Base-by-base conservation (phyloP, 2,329 filamentous ascomycete species). In the Talaromyces atroroseus region DNA sequence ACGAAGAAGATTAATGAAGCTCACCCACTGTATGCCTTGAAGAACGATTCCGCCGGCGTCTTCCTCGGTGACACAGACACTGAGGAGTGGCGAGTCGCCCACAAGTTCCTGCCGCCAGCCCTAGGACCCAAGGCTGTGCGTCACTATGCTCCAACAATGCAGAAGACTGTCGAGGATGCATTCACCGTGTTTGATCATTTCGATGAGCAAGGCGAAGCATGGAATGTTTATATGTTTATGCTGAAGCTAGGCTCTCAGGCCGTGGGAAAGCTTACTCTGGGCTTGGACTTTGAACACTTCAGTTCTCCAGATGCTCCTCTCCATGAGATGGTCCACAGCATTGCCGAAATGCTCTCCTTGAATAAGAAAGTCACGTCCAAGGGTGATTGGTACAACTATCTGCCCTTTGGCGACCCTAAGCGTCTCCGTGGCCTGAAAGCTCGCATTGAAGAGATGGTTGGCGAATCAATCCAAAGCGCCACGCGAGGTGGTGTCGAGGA, bases 21-120 rank as follows among this genome's bases (percentile, higher is more conserved):
- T 5, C 68, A 71, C 34, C 70, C 70, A 0, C 63, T 73, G 1
- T 60, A 58, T 24, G 61, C 63, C 0, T 54, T 72, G 23, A 69
- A 67, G 23, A 64, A 61, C 14, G 59, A 62, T 1, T 45, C 59
- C 2, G 70, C 69, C 11, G 52, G 52, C 1, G 58, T 72, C 24
- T 72, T 72, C 56, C 54, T 71, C 0, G 65, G 65, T 5, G 70
- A 72, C 49, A 71, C 68, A 0, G 65, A 70, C 49, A 66, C 63
- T 0, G 63, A 66, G 51, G 67, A 68, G 21, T 73, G 68, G 67
- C 69, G 64, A 44, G 54, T 76, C 0, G 77, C 79, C 0, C 84
- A 86, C 72, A 86, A 86, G 65, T 86, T 85, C 66, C 61, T 86
- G 0, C 81, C 83, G 0, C 82, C 83, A 0, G 79, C 81, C 0